Percentiles rank a stretch among this genome's conserved stretches.
Conservation (phyloP, 306 rosid genomes). For the Abrus precatorius region DNA sequence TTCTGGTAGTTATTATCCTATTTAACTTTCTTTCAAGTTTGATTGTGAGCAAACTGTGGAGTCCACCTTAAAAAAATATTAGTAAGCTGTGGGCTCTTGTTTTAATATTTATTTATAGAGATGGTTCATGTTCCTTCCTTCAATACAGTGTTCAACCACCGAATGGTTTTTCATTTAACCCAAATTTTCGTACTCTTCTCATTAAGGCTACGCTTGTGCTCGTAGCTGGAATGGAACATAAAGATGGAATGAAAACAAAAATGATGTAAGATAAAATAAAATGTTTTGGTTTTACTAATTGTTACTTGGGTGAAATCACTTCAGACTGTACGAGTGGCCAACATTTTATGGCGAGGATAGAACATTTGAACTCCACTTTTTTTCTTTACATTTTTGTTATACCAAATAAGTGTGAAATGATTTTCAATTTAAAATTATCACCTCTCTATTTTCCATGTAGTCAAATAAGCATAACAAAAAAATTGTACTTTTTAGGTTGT, state of each 20-base stretch:
- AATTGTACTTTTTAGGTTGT: neutral
- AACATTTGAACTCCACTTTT: neutral
- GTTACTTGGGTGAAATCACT: conserved; percentile 5
- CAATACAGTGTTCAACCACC: conserved; percentile 28
- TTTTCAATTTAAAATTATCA: conserved; percentile 18
- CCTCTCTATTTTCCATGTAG: neutral
- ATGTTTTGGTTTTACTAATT: neutral
- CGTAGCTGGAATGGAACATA: conserved; percentile 28
- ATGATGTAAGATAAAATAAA: neutral
- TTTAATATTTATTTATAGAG: conserved; percentile 13
- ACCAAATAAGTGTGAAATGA: neutral
- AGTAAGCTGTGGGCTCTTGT: neutral
- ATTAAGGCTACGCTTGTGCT: conserved; percentile 11
- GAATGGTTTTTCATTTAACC: neutral
- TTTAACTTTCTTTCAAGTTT: conserved; percentile 2
- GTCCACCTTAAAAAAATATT: neutral
- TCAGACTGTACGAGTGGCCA: neutral
- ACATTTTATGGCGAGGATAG: neutral
- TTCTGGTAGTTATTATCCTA: neutral
- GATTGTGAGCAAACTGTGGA: neutral
- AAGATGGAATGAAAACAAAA: neutral
- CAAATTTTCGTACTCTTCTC: conserved; percentile 17
- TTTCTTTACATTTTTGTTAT: neutral
- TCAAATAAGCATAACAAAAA: neutral
- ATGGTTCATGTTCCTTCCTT: conserved; percentile 32